These are phyloP conservation scores for Trichocladium antarcticum DNA, from an alignment of 495 filamentous ascomycete genomes.

Conservation along the genomic window DNA sequence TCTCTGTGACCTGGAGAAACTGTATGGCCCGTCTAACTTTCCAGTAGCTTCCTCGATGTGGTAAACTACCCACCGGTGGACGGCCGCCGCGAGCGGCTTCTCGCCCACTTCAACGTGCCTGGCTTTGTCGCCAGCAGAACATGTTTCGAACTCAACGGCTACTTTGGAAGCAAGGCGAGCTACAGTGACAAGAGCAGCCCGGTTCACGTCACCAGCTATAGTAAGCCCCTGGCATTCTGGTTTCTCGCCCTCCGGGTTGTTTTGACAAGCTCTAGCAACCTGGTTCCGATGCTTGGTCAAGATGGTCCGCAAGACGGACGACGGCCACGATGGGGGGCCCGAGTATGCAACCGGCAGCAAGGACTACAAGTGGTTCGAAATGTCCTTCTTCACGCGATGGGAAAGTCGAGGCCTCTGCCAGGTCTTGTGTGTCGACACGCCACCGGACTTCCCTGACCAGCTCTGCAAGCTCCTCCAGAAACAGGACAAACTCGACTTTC, in stretches of 20 bases:
- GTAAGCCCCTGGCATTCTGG: too few species aligned
- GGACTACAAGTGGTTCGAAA: conserved; percentile 19
- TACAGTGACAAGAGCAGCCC: conserved; percentile 1
- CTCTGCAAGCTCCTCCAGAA: background rate
- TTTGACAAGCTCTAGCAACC: conserved; percentile 8
- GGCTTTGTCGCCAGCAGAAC: conserved; percentile 14
- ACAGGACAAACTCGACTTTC: conserved; percentile 1
- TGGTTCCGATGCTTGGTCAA: conserved; percentile 17
- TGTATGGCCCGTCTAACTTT: background rate
- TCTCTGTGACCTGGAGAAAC: too few species aligned
- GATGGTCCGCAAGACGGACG: conserved; percentile 14
- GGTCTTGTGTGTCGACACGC: conserved; percentile 14
- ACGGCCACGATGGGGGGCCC: conserved; percentile 4
- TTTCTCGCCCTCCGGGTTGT: too few species aligned
- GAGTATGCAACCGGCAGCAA: conserved; percentile 11
- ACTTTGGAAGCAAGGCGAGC: conserved; percentile 12
- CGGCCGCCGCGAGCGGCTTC: conserved; percentile 7
- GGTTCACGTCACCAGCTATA: conserved; percentile 3
- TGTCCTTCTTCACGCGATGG: conserved; percentile 17
- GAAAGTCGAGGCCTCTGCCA: conserved; percentile 4
- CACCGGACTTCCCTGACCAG: conserved; percentile 4
- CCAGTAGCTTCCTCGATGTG: conserved; percentile 11
- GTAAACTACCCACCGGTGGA: conserved; percentile 6
- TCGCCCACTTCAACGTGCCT: conserved; percentile 18
- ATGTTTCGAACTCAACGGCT: conserved; percentile 21